These are phyloP conservation scores for Canavalia gladiata DNA, from an alignment of 306 rosid genomes.

Conservation along the genomic window DNA sequence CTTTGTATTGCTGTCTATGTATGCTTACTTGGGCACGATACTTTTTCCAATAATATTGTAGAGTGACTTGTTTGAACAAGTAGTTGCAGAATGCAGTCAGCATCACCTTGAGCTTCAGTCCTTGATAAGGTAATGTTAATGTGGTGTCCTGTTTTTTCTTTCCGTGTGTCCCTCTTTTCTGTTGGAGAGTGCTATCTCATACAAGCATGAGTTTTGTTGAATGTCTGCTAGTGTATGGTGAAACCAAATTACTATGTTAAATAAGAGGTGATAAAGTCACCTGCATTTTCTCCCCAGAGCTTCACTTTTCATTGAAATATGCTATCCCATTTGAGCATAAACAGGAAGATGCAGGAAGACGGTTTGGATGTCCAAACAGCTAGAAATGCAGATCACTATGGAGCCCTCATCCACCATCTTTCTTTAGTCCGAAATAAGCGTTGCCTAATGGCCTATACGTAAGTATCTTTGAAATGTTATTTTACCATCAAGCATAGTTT, in stretches of 20 bases:
- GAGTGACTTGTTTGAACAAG: conserved; percentile 60
- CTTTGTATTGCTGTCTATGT: conserved; percentile 36
- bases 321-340: conserved; percentile 15
- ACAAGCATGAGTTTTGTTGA: not conserved
- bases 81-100: conserved; percentile 58
- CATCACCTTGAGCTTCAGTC: conserved; percentile 62
- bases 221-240: not conserved
- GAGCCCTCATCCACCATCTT: conserved; percentile 90
- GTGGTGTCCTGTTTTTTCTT: not conserved
- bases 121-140: conserved; percentile 53
- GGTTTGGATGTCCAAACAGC: conserved; percentile 86
- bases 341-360: conserved; percentile 87
- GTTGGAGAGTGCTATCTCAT: conserved; percentile 5
- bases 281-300: not conserved
- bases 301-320: conserved; percentile 12
- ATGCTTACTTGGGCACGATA: conserved; percentile 39
- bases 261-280: not conserved
- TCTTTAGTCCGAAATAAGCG: conserved; percentile 90
- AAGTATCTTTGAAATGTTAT: conserved; percentile 46
- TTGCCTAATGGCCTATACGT: conserved; percentile 85
- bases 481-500: conserved; percentile 1
- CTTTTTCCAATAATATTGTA: conserved; percentile 45
- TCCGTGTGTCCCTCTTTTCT: not conserved
- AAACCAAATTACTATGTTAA: conserved; percentile 18
- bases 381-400: conserved; percentile 84